Conservation (phyloP, 1,139 yeast genomes). For the Candida sp. region DNA sequence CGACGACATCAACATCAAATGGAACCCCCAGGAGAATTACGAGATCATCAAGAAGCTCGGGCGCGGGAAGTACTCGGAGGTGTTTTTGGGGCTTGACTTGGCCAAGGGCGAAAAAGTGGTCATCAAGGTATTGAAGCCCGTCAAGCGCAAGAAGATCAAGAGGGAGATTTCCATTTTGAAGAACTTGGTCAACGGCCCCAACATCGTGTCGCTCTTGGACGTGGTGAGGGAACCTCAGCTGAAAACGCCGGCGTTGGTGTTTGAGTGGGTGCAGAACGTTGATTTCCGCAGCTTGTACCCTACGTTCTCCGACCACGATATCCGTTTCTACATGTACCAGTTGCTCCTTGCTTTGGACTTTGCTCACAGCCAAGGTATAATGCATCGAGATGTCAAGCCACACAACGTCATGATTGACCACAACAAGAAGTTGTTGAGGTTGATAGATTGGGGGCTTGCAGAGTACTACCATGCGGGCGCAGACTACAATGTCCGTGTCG, state of each 20-base stretch:
- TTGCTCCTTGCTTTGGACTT: constrained; percentile 89
- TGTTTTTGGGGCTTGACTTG: constrained; percentile 43
- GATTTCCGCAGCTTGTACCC: constrained; percentile 94
- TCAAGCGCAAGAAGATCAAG: constrained; percentile 94
- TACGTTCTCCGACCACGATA: constrained; percentile 82
- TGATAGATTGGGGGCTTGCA: constrained; percentile 99
- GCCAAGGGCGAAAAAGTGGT: constrained; percentile 56
- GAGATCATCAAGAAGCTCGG: constrained; percentile 51
- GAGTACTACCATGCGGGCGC: constrained; percentile 96
- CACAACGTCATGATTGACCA: constrained; percentile 99
- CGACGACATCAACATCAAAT: constrained; percentile 46
- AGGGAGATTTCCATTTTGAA: constrained; percentile 93
- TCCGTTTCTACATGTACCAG: constrained; percentile 89
- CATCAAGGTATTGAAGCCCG: constrained; percentile 96
- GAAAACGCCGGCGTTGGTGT: constrained; percentile 92
- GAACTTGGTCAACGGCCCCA: constrained; percentile 87
- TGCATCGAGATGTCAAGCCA: constrained; percentile 99
- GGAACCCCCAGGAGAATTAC: constrained; percentile 53
- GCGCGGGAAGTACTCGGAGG: constrained; percentile 54
- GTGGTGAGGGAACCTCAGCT: constrained; percentile 90
- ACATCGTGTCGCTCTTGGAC: constrained; percentile 80
- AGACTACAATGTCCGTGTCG: constrained; percentile 96
- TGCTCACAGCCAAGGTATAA: constrained; percentile 97
- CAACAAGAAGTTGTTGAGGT: constrained; percentile 65
- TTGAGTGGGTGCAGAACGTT: constrained; percentile 88